Evolutionary conservation across 208 protist genomes (phyloP).

Genomic region (Acanthamoeba quina): DNA sequence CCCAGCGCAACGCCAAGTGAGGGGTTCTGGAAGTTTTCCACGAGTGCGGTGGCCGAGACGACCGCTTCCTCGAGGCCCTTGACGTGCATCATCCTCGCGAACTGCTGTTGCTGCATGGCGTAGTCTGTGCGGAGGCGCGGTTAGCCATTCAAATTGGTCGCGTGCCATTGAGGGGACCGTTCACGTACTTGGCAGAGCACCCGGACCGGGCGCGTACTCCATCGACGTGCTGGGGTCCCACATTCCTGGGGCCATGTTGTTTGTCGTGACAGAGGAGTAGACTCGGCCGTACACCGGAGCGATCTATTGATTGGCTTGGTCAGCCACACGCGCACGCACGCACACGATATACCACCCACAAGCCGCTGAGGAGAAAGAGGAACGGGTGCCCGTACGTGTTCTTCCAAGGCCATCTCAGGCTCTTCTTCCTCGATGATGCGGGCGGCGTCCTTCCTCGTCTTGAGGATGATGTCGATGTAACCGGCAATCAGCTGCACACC

Average conservation of each 20-base stretch:
- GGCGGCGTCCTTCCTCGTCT: constrained; percentile 59
- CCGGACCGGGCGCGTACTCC: background rate
- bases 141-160: background rate
- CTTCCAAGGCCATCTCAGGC: constrained; percentile 37
- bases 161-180: background rate
- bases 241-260: background rate
- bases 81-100: constrained; percentile 45
- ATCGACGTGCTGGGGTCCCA: constrained; percentile 9
- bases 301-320: background rate
- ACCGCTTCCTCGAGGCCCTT: constrained; percentile 4
- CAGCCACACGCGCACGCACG: background rate
- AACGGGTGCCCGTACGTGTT: constrained; percentile 22
- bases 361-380: background rate
- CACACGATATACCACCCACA: background rate
- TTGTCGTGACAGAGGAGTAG: constrained; percentile 9
- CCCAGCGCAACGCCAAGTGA: constrained; percentile 31
- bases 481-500: constrained; percentile 83
- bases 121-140: background rate
- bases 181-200: background rate
- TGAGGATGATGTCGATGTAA: constrained; percentile 90
- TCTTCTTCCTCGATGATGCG: constrained; percentile 68
- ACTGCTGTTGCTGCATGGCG: constrained; percentile 51
- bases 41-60: background rate
- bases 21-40: constrained; percentile 39
- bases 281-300: constrained; percentile 42